Percentiles rank a stretch among this genome's conserved stretches.
phyloP scores from a whole-genome alignment of 495 filamentous ascomycete genomes.

The Tuber calosporum region DNA sequence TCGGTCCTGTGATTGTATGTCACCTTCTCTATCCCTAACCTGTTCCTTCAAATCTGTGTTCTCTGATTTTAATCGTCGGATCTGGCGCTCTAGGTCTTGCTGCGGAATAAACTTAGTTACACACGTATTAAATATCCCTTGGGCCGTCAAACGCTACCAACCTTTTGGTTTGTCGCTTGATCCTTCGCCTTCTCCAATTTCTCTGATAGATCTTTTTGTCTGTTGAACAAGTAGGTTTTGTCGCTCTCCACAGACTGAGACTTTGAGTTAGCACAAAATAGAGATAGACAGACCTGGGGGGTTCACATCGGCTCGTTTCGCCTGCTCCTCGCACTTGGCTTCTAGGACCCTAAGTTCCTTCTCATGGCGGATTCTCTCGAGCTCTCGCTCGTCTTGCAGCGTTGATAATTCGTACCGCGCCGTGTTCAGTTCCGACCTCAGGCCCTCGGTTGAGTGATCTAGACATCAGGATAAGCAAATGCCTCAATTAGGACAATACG shows the following conservation, averaged over 20 bases:
- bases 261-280: not conserved
- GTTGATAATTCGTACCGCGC: constrained; percentile 58
- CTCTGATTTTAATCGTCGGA: constrained; percentile 65
- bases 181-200: constrained; percentile 68
- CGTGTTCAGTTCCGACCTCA: constrained; percentile 61
- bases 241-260: constrained; percentile 57
- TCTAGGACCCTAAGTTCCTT: constrained; percentile 72
- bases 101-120: constrained; percentile 5
- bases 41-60: constrained; percentile 67
- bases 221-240: constrained; percentile 59
- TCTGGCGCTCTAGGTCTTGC: constrained; percentile 59
- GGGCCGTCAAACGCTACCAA: constrained; percentile 14
- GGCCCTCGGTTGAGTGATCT: constrained; percentile 52
- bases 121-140: not conserved
- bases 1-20: constrained; percentile 62
- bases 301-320: constrained; percentile 60
- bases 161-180: constrained; percentile 57
- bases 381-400: constrained; percentile 78
- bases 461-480: constrained; percentile 10
- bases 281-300: not conserved
- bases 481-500: not conserved
- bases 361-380: constrained; percentile 66
- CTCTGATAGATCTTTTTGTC: constrained; percentile 61
- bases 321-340: constrained; percentile 69
- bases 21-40: constrained; percentile 63